These are phyloP conservation scores for Hypoxylon sp. DNA, from an alignment of 2,329 filamentous ascomycete species.

Conservation along the genomic window DNA sequence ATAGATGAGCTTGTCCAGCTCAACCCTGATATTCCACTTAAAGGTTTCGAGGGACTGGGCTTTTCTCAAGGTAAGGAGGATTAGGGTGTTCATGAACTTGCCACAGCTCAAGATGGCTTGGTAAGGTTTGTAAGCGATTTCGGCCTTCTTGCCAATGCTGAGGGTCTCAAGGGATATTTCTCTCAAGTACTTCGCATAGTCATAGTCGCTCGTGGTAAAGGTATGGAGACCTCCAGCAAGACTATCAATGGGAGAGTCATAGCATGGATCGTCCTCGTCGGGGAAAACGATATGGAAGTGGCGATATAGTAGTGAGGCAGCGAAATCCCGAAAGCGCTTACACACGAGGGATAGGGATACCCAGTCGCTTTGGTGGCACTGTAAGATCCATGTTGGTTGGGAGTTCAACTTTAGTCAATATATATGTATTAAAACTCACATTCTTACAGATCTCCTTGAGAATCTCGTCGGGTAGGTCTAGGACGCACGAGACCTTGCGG, in stretches of 20 bases:
- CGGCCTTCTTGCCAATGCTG: conserved; percentile 64
- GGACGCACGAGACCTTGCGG: conserved; percentile 51
- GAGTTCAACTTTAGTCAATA: conserved; percentile 1
- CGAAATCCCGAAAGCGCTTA: conserved; percentile 67
- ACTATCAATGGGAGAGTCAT: conserved; percentile 66
- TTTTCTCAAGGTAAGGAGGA: conserved; percentile 67
- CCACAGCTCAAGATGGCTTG: conserved; percentile 67
- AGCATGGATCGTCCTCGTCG: conserved; percentile 66
- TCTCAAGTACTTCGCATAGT: conserved; percentile 69
- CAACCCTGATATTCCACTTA: conserved; percentile 73
- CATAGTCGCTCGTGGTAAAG: conserved; percentile 71
- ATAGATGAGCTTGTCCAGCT: conserved; percentile 70
- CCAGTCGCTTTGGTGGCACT: conserved; percentile 66
- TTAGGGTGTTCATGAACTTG: conserved; percentile 72
- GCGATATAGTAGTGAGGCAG: conserved; percentile 69
- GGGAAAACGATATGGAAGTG: conserved; percentile 71
- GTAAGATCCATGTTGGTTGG: conserved; percentile 30
- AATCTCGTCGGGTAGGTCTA: conserved; percentile 61
- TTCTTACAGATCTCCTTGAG: conserved; percentile 62
- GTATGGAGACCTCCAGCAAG: conserved; percentile 70
- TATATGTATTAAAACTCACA: conserved; percentile 50
- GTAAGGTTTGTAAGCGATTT: conserved; percentile 65
- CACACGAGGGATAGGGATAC: conserved; percentile 70
- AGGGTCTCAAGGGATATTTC: conserved; percentile 68
- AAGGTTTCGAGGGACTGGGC: conserved; percentile 68